Evolutionary conservation across 2,329 filamentous ascomycete genomes (phyloP).

Genomic region (Trichoderma breve): DNA sequence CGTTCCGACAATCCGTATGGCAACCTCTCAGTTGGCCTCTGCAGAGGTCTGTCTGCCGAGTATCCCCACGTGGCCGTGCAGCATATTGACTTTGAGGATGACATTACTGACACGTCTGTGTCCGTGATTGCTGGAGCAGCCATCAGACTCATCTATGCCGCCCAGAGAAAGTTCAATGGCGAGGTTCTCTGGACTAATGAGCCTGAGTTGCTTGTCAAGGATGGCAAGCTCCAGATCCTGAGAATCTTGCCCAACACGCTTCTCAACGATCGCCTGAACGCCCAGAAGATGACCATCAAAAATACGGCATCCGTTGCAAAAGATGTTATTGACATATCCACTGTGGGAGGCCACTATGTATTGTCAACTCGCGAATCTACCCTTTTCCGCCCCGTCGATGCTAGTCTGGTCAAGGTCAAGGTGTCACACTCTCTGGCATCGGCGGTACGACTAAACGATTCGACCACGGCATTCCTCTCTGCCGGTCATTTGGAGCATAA

Average conservation of each 20-base stretch:
- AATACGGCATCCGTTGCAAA: not conserved
- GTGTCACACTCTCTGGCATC: not conserved
- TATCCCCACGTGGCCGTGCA: not conserved
- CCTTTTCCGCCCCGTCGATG: not conserved
- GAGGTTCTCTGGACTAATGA: not conserved
- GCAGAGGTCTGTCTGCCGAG: not conserved
- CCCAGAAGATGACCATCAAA: not conserved
- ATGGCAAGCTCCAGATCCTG: not conserved
- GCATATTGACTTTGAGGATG: not conserved
- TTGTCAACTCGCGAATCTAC: not conserved
- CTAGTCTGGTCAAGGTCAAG: not conserved
- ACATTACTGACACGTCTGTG: not conserved
- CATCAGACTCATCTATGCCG: not conserved
- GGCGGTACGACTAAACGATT: not conserved
- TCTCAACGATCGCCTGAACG: not conserved
- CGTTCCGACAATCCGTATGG: not conserved
- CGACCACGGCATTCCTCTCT: not conserved
- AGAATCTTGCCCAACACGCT: not conserved
- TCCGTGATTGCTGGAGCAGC: not conserved
- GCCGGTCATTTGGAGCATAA: not conserved
- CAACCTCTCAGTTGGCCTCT: not conserved
- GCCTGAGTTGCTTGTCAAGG: not conserved
- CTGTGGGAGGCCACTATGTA: not conserved
- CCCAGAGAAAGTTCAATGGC: not conserved
- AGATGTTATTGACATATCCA: not conserved